Conservation (phyloP, 164 flowering plant genomes). For the Dillenia turbinata region DNA sequence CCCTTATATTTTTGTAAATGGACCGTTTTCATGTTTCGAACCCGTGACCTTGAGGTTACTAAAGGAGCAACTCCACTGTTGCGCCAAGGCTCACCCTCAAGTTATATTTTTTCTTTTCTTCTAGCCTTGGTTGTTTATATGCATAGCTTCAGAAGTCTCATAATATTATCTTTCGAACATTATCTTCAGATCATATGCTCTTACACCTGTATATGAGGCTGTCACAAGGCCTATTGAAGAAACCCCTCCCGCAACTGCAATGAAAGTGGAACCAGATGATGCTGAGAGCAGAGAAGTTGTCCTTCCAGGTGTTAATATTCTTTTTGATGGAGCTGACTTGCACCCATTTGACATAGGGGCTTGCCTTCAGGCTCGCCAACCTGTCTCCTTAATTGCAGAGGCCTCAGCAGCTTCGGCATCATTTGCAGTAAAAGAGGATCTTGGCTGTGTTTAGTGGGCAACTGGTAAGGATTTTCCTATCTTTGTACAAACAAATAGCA, state of each 20-base stretch:
- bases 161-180: conserved; percentile 2
- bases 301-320: conserved; percentile 84
- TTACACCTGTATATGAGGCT: conserved; percentile 78
- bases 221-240: conserved; percentile 71
- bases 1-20: no score
- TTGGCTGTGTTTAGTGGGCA: background rate
- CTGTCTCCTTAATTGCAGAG: conserved; percentile 78
- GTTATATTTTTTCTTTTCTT: background rate
- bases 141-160: background rate
- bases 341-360: conserved; percentile 89
- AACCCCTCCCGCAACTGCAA: conserved; percentile 22
- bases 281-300: conserved; percentile 65
- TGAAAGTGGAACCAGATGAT: conserved; percentile 69
- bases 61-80: no score
- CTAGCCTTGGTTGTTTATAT: background rate
- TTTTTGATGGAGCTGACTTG: conserved; percentile 86
- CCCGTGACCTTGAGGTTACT: no score
- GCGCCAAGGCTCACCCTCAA: no score
- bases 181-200: conserved; percentile 76
- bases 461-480: background rate
- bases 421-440: conserved; percentile 34
- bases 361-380: conserved; percentile 96
- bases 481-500: conserved; percentile 2
- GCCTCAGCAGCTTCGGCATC: conserved; percentile 73
- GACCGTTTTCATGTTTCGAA: no score